These are phyloP conservation scores for Erysimum pusillum DNA, from an alignment of 441 rosid genomes.

Conservation along the genomic window DNA sequence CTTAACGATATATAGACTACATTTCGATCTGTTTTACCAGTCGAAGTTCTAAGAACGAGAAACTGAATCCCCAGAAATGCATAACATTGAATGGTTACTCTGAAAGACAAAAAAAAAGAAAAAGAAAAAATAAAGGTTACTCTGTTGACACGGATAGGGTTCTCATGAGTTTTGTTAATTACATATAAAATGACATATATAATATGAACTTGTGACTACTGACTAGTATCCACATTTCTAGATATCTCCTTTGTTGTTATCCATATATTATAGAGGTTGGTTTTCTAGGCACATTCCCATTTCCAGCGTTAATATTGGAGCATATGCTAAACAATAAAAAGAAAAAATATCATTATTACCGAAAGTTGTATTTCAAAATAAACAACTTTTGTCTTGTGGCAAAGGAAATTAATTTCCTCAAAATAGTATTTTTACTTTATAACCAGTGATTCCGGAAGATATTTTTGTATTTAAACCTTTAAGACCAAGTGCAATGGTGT, in stretches of 20 bases:
- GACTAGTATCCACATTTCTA: conserved; percentile 1
- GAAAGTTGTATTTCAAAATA: background rate
- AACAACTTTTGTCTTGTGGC: background rate
- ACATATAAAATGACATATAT: background rate
- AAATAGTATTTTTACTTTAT: background rate
- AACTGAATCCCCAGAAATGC: conserved; percentile 40
- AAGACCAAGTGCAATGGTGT: no score
- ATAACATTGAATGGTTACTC: conserved; percentile 34
- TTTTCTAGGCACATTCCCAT: conserved; percentile 1
- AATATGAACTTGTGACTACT: conserved; percentile 22
- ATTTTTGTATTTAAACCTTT: background rate
- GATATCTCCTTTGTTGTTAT: background rate
- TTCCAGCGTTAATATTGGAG: background rate
- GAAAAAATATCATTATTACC: background rate
- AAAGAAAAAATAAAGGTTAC: conserved; percentile 33
- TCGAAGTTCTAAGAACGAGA: conserved; percentile 39
- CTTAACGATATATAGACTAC: conserved; percentile 27
- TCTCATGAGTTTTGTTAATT: background rate
- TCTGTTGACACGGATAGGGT: conserved; percentile 27
- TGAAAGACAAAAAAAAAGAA: no score
- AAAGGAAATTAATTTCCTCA: background rate
- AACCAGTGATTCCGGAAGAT: background rate
- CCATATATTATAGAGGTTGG: background rate
- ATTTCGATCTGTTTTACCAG: conserved; percentile 18
- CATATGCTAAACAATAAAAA: background rate